A percentile compares a stretch with the other conserved stretches of the same genome.
Conservation (phyloP, 352 stramenopile species). For the Pythium coloratum region DNA sequence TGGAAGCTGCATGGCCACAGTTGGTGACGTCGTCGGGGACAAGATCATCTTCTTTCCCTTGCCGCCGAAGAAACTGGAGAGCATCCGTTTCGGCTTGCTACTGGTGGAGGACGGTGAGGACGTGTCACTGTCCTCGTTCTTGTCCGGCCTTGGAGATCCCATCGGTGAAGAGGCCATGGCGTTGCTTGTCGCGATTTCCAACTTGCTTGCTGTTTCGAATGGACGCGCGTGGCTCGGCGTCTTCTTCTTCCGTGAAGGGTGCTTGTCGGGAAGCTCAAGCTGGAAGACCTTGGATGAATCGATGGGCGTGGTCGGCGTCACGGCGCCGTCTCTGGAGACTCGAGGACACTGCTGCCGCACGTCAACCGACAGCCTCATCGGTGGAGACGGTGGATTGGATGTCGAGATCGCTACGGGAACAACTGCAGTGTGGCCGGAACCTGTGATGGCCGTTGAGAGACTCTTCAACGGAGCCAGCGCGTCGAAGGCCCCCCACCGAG, state of each 20-base stretch:
- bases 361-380: constrained; percentile 20
- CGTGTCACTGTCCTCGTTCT: constrained; percentile 18
- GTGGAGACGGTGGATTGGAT: constrained; percentile 7
- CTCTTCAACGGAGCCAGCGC: constrained; percentile 62
- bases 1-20: background rate
- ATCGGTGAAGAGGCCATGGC: background rate
- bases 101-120: background rate
- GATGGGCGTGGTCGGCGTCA: background rate
- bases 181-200: background rate
- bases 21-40: background rate
- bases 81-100: constrained; percentile 1
- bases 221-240: constrained; percentile 11
- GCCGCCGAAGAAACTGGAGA: constrained; percentile 10
- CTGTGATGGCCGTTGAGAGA: constrained; percentile 36
- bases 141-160: constrained; percentile 2
- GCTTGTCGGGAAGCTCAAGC: constrained; percentile 44
- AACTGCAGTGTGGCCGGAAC: constrained; percentile 20
- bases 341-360: constrained; percentile 24
- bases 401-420: constrained; percentile 1
- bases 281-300: constrained; percentile 41
- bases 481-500: constrained; percentile 68
- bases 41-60: constrained; percentile 15
- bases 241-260: constrained; percentile 47
- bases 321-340: constrained; percentile 12
- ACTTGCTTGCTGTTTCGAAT: constrained; percentile 1